phyloP scores from a whole-genome alignment of 768 basidiomycete genomes.

The Termitomyces sp. region DNA sequence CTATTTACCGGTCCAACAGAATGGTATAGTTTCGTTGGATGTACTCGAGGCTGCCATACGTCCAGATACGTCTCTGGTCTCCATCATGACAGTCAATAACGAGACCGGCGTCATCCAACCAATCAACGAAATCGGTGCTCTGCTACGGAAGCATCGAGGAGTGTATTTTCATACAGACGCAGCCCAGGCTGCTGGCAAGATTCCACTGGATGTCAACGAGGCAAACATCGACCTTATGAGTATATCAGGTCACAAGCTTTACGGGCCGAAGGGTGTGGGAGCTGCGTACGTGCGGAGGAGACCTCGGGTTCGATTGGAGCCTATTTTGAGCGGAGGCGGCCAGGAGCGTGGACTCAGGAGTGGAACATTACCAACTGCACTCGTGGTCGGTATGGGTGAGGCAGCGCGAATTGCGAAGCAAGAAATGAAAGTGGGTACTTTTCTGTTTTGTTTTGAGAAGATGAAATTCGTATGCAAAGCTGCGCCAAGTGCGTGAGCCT shows the following conservation, averaged over 20 bases:
- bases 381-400: constrained; percentile 93
- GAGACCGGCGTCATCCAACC: constrained; percentile 99
- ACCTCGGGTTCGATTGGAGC: constrained; percentile 92
- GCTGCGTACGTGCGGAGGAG: constrained; percentile 91
- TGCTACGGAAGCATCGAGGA: constrained; percentile 83
- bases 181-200: constrained; percentile 92
- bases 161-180: constrained; percentile 97
- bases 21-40: constrained; percentile 78
- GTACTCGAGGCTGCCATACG: constrained; percentile 86
- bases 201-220: constrained; percentile 89
- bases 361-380: constrained; percentile 87
- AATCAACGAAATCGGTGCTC: constrained; percentile 88
- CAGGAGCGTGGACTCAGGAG: constrained; percentile 95
- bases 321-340: constrained; percentile 92
- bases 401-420: constrained; percentile 87
- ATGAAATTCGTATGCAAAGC: constrained; percentile 46
- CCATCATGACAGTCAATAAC: constrained; percentile 99
- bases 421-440: constrained; percentile 85
- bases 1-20: constrained; percentile 89
- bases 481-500: constrained; percentile 35
- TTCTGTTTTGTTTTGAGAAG: constrained; percentile 22
- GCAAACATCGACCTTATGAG: constrained; percentile 95
- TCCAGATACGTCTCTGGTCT: constrained; percentile 91
- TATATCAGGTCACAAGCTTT: constrained; percentile 96
- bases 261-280: constrained; percentile 96